phyloP scores from a whole-genome alignment of 768 basidiomycete genomes.

The Pisolithus microcarpus region DNA sequence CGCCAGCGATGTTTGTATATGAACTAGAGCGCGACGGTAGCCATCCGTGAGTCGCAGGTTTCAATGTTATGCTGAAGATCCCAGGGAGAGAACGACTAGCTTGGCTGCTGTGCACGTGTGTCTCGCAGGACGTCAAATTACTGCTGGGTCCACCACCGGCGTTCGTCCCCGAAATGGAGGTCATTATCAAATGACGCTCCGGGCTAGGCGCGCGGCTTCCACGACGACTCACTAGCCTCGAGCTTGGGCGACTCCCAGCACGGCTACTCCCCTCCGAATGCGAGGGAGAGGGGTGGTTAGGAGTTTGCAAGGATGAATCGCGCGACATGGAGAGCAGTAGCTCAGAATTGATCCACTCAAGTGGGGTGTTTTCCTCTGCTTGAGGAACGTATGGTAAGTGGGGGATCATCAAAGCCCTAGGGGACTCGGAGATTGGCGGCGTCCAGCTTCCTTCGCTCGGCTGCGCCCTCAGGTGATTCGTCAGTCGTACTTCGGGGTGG shows the following conservation, averaged over 20 bases:
- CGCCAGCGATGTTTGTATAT: constrained; percentile 23
- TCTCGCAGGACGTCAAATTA: constrained; percentile 29
- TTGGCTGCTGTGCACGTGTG: constrained; percentile 45
- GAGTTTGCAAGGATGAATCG: constrained; percentile 21
- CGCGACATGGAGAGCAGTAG: constrained; percentile 59
- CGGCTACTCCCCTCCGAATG: constrained; percentile 21
- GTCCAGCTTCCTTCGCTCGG: constrained; percentile 31
- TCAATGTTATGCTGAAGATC: constrained; percentile 56
- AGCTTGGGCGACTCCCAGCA: constrained; percentile 23
- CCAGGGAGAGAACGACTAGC: constrained; percentile 47
- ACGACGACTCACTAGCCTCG: constrained; percentile 27
- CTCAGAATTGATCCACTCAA: constrained; percentile 84
- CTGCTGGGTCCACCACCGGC: neutral
- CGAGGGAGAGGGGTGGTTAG: constrained; percentile 9
- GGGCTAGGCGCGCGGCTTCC: constrained; percentile 52
- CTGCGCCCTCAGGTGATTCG: constrained; percentile 51
- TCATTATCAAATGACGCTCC: constrained; percentile 31
- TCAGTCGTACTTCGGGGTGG: constrained; percentile 56
- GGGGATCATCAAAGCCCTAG: constrained; percentile 24
- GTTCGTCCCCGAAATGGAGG: constrained; percentile 8
- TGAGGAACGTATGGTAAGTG: constrained; percentile 38
- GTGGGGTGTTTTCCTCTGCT: constrained; percentile 38
- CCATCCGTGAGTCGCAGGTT: constrained; percentile 45
- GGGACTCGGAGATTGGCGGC: constrained; percentile 33
- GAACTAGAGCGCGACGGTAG: constrained; percentile 33